A percentile compares a stretch with the other conserved stretches of the same genome.
Evolutionary conservation across 208 protist genomes (phyloP).

Genomic region (Acanthamoeba triangularis): DNA sequence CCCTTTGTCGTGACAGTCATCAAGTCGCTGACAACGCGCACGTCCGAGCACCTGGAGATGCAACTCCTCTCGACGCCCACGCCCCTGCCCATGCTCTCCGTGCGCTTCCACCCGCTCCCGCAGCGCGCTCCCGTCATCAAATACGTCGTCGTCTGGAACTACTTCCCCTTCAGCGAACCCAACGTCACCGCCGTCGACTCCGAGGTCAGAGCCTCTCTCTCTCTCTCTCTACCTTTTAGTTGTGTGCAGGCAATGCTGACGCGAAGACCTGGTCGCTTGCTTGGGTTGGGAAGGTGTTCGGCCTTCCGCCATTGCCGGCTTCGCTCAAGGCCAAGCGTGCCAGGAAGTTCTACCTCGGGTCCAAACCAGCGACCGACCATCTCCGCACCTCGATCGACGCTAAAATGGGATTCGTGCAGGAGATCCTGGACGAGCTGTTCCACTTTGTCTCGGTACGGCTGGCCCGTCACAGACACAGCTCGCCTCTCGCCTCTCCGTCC

Average conservation of each 20-base stretch:
- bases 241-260: not conserved
- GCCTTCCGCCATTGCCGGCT: not conserved
- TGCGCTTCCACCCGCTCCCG: constrained; percentile 11
- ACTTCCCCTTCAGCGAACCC: constrained; percentile 33
- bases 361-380: not conserved
- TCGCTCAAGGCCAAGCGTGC: not conserved
- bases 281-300: not conserved
- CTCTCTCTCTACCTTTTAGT: not conserved
- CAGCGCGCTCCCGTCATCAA: not conserved
- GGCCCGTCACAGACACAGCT: too few species aligned
- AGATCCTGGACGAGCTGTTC: constrained; percentile 2
- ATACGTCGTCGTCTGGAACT: constrained; percentile 25
- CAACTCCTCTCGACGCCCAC: not conserved
- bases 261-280: not conserved
- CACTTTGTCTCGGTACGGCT: not conserved
- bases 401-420: constrained; percentile 20
- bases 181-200: constrained; percentile 45
- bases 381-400: not conserved
- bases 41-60: not conserved
- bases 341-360: not conserved
- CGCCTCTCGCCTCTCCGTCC: too few species aligned
- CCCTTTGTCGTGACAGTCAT: not conserved
- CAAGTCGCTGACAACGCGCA: not conserved
- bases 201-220: not conserved
- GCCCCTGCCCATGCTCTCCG: constrained; percentile 32